These are phyloP conservation scores for Fusarium sp. DNA, from an alignment of 2,329 filamentous ascomycete species.

Conservation along the genomic window DNA sequence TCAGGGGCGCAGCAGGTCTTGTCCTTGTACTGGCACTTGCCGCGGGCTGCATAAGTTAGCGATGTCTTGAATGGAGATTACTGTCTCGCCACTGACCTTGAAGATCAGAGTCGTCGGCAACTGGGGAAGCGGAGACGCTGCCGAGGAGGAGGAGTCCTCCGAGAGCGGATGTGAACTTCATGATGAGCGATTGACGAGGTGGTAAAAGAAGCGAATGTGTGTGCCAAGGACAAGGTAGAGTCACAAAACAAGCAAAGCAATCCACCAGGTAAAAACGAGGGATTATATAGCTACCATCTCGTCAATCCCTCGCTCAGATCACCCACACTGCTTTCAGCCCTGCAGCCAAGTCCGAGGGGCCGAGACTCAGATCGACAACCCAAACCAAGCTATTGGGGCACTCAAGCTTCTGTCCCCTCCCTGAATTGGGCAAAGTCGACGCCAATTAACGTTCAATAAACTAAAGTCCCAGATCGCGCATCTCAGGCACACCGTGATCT, in stretches of 20 bases:
- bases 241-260: not conserved
- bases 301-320: not conserved
- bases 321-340: not conserved
- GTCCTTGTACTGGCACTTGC: conserved; percentile 32
- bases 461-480: not conserved
- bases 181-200: not conserved
- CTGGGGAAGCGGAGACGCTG: not conserved
- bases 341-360: not conserved
- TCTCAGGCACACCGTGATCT: not conserved
- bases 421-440: not conserved
- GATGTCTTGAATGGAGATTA: not conserved
- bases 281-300: not conserved
- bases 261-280: not conserved
- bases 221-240: not conserved
- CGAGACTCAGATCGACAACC: not conserved
- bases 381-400: not conserved
- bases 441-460: not conserved
- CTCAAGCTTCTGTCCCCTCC: not conserved
- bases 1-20: conserved; percentile 27
- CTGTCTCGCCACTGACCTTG: not conserved
- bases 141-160: not conserved
- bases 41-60: conserved; percentile 23
- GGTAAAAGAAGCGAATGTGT: not conserved
- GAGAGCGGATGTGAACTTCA: conserved; percentile 1
- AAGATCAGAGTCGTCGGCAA: not conserved